Conservation (phyloP, 2,329 filamentous ascomycete genomes). For the Colletotrichum simmondsii region DNA sequence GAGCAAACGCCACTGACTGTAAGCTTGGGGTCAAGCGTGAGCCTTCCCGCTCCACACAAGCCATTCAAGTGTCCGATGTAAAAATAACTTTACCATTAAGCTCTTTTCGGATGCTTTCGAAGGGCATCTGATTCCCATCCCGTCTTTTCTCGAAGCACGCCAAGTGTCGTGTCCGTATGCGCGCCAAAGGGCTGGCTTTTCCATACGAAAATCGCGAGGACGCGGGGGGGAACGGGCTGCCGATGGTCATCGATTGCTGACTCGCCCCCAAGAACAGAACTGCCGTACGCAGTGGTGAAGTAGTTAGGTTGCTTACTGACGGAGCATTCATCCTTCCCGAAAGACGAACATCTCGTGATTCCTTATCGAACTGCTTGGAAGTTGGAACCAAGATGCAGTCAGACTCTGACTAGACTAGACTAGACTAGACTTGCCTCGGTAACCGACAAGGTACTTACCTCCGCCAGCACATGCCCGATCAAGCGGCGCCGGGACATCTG, state of each 20-base stretch:
- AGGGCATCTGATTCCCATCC: neutral
- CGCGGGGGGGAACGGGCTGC: neutral
- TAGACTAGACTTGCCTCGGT: too few species aligned
- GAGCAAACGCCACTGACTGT: neutral
- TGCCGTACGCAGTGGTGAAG: neutral
- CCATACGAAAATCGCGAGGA: neutral
- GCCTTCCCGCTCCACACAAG: neutral
- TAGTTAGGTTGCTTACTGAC: neutral
- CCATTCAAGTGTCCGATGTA: neutral
- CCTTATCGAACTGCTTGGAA: neutral
- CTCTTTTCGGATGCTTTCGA: neutral
- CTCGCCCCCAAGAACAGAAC: neutral
- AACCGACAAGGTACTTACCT: neutral
- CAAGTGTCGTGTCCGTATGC: neutral
- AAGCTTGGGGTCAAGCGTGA: conserved; percentile 1
- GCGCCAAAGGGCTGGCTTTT: neutral
- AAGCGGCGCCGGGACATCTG: neutral
- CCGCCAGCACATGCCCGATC: neutral
- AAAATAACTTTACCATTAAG: neutral
- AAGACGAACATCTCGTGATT: neutral
- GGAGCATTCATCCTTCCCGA: neutral
- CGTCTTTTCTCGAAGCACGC: neutral
- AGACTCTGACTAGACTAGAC: too few species aligned
- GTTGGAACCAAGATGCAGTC: too few species aligned
- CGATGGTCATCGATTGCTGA: neutral